These are phyloP conservation scores for Aspergillus conjunctus DNA, from an alignment of 495 filamentous ascomycete species.

Conservation along the genomic window DNA sequence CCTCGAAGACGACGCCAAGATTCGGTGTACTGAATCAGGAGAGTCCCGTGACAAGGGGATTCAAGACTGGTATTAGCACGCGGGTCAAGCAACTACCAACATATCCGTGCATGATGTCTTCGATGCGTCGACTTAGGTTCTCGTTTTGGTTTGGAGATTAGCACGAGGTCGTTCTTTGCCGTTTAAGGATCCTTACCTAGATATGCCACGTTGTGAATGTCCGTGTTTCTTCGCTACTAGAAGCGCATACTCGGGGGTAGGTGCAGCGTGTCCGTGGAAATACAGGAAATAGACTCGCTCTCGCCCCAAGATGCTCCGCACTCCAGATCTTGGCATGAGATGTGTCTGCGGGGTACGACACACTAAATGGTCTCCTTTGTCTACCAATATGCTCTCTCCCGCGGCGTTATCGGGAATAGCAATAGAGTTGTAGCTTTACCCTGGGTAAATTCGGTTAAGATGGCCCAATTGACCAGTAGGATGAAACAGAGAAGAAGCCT, in stretches of 20 bases:
- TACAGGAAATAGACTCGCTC: neutral
- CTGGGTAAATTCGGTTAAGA: conserved; percentile 15
- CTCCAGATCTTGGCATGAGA: conserved; percentile 17
- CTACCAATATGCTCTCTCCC: neutral
- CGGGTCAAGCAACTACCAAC: no score
- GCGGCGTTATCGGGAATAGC: conserved; percentile 15
- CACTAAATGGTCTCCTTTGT: conserved; percentile 9
- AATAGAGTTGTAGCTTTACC: neutral
- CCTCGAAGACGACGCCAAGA: no score
- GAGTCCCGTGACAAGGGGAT: no score
- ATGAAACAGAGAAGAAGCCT: conserved; percentile 6
- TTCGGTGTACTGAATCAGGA: no score
- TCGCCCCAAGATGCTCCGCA: neutral
- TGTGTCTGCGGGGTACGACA: conserved; percentile 17
- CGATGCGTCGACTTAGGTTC: no score
- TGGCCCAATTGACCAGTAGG: neutral
- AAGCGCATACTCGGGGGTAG: neutral
- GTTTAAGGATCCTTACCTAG: no score
- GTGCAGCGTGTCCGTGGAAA: neutral
- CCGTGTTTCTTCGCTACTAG: no score
- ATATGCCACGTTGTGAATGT: no score
- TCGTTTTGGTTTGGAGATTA: no score
- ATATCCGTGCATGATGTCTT: no score
- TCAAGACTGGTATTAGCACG: no score
- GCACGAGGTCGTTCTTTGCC: no score